Conservation (phyloP, 1,139 yeast species). For the Trichomonascaceae sp. region DNA sequence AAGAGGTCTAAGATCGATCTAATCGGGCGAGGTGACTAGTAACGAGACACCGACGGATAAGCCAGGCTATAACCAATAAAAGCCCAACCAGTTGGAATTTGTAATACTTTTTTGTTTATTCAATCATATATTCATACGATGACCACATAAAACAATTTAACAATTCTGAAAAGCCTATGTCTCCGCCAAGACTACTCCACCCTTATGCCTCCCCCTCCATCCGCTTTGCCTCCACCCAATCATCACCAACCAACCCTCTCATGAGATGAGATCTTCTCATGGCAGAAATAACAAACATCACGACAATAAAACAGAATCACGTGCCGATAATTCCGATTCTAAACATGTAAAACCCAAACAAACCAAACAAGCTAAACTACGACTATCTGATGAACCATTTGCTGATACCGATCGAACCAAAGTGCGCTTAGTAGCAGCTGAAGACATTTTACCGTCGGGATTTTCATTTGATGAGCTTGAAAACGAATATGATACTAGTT, state of each 20-base stretch:
- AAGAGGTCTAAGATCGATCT: no score
- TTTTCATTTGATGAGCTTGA: slow-evolving; percentile 5
- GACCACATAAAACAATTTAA: no score
- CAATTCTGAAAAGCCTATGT: no score
- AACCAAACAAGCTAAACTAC: not conserved
- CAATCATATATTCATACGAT: no score
- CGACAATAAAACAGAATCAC: not conserved
- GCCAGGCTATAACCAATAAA: no score
- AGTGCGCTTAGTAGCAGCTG: slow-evolving; percentile 3
- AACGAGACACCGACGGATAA: no score
- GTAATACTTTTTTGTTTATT: no score
- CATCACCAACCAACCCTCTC: not conserved
- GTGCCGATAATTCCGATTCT: not conserved
- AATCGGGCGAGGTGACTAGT: no score
- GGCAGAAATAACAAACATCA: not conserved
- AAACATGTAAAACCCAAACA: not conserved
- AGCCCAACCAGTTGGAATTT: no score
- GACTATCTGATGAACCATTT: not conserved
- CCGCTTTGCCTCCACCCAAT: not conserved
- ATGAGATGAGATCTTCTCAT: not conserved
- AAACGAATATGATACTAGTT: not conserved
- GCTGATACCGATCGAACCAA: slow-evolving; percentile 7
- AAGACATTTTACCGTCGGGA: slow-evolving; percentile 6
- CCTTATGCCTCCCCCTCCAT: not conserved
- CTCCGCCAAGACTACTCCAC: no score